Conservation (phyloP, 305 asterid genomes). For the Nicotiana rustica region DNA sequence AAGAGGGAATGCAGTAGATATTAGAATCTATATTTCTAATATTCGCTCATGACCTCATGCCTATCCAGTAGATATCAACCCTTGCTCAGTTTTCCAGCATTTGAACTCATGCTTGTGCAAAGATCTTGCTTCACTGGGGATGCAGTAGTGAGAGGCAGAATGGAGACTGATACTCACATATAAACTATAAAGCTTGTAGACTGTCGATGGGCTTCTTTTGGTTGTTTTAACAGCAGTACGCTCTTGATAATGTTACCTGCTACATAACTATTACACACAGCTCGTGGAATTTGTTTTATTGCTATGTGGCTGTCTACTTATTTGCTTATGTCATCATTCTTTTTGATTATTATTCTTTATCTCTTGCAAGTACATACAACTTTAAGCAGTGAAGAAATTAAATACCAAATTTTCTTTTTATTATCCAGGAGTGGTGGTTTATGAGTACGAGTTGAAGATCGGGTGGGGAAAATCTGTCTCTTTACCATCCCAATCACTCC, state of each 20-base stretch:
- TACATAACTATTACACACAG: background rate
- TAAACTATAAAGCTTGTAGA: too few species aligned
- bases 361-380: background rate
- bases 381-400: background rate
- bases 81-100: background rate
- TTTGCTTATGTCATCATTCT: background rate
- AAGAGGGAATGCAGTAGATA: background rate
- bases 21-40: background rate
- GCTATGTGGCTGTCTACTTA: too few species aligned
- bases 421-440: slow-evolving; percentile 84
- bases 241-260: background rate
- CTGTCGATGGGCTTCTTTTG: background rate
- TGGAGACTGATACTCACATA: background rate
- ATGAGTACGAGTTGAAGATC: slow-evolving; percentile 91
- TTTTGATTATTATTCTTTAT: background rate
- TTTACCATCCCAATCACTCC: slow-evolving; percentile 97
- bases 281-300: too few species aligned
- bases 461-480: slow-evolving; percentile 99
- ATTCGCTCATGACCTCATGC: background rate
- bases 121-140: background rate
- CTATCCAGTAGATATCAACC: background rate
- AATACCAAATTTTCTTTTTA: slow-evolving; percentile 34
- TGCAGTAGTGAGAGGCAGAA: background rate
- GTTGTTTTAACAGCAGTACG: background rate
- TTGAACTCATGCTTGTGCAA: background rate